phyloP scores from a whole-genome alignment of 2,329 filamentous ascomycete genomes.

The Dryadomyces quercivorus region DNA sequence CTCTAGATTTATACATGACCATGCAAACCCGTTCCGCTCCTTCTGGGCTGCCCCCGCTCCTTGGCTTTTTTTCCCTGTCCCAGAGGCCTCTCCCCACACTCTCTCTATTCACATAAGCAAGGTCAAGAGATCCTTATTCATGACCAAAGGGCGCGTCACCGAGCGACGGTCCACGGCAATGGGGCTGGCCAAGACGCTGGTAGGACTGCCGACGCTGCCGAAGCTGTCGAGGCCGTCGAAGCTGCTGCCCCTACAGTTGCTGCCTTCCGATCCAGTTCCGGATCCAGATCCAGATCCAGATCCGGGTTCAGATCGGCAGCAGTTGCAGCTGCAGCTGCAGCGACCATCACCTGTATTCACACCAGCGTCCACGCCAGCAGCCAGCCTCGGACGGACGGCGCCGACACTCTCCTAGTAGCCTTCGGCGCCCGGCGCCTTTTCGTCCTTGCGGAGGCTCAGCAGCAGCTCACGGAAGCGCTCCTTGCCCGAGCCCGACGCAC shows the following conservation, averaged over 20 bases:
- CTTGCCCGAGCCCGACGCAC: conserved; percentile 83
- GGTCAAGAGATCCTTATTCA: neutral
- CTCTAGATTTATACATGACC: neutral
- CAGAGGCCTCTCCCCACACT: neutral
- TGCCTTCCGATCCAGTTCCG: no score
- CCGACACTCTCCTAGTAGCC: conserved; percentile 37
- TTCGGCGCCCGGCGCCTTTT: conserved; percentile 62
- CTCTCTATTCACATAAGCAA: neutral
- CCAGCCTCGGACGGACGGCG: neutral
- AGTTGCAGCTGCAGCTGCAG: no score
- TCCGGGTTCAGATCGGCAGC: no score
- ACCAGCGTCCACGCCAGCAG: neutral
- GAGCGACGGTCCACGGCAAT: neutral
- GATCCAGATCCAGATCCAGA: no score
- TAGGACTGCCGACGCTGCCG: neutral
- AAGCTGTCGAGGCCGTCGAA: no score
- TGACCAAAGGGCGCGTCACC: neutral
- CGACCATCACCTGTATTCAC: neutral
- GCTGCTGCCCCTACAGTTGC: no score
- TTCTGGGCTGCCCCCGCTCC: no score
- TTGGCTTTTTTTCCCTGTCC: no score
- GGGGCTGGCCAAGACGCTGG: neutral
- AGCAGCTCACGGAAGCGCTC: conserved; percentile 90
- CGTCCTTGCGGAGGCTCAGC: conserved; percentile 79
- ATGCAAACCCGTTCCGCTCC: neutral